Evolutionary conservation across 331 rosid genomes (phyloP).

Genomic region (Quercus tomentella): DNA sequence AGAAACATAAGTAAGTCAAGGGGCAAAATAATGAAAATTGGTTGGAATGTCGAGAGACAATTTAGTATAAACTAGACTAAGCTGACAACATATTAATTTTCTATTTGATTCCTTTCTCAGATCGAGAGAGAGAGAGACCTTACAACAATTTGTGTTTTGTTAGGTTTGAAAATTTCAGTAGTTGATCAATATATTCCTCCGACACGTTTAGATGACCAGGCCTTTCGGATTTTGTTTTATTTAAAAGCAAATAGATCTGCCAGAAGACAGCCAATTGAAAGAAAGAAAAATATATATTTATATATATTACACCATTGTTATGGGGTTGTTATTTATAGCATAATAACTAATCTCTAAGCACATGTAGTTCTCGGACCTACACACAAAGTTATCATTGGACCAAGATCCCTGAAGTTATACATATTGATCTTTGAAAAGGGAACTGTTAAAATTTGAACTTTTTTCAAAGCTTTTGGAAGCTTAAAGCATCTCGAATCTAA

Average conservation of each 20-base stretch:
- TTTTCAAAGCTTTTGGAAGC: no score
- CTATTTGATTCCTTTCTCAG: not conserved
- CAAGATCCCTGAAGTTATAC: no score
- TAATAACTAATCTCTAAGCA: no score
- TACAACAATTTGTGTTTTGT: not conserved
- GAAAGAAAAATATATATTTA: not conserved
- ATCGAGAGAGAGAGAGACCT: not conserved
- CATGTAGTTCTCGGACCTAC: no score
- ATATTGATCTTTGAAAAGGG: no score
- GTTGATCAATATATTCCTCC: not conserved
- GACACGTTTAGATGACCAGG: not conserved
- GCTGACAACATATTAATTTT: not conserved
- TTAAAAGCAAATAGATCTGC: not conserved
- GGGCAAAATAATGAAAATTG: conserved; percentile 1
- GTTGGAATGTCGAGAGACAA: conserved; percentile 22
- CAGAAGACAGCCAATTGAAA: not conserved
- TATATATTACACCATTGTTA: no score
- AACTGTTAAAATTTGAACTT: no score
- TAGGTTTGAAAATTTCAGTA: not conserved
- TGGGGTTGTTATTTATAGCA: no score
- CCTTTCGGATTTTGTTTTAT: not conserved
- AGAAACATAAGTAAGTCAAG: not conserved
- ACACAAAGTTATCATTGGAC: no score
- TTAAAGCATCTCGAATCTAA: no score
- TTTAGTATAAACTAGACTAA: not conserved